Conservation (phyloP, 2,329 filamentous ascomycete species). For the Curvularia eragrostidis region DNA sequence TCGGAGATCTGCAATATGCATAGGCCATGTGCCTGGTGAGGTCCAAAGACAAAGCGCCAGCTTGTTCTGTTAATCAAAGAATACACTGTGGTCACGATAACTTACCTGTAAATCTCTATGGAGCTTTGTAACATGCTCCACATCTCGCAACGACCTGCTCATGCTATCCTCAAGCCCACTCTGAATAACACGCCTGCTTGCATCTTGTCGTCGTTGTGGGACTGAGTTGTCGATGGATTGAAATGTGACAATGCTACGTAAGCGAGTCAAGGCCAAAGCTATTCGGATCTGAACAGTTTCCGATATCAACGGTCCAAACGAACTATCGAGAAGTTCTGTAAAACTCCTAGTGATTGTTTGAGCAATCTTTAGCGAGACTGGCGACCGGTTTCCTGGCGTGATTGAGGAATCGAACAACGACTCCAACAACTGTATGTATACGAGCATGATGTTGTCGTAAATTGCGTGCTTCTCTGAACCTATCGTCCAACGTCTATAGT, state of each 20-base stretch:
- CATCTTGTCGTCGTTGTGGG: conserved; percentile 3
- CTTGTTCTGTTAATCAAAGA: conserved; percentile 26
- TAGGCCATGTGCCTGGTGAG: conserved; percentile 34
- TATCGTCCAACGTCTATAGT: conserved; percentile 31
- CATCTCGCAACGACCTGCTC: conserved; percentile 29
- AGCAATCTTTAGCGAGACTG: conserved; percentile 30
- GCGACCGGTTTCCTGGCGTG: conserved; percentile 10
- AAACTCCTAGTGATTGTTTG: conserved; percentile 28
- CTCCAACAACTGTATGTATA: conserved; percentile 38
- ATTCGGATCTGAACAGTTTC: conserved; percentile 33
- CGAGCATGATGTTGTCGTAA: conserved; percentile 28
- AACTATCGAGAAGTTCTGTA: conserved; percentile 28
- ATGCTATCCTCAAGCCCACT: conserved; percentile 29
- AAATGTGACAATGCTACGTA: conserved; percentile 20
- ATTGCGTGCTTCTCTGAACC: conserved; percentile 16
- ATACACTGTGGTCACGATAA: background rate
- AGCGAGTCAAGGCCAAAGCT: conserved; percentile 31
- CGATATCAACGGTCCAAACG: conserved; percentile 22
- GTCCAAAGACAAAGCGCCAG: conserved; percentile 47
- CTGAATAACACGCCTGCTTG: conserved; percentile 14
- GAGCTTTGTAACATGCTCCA: conserved; percentile 24
- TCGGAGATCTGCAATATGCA: conserved; percentile 30
- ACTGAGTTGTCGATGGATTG: background rate
- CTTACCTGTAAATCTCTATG: conserved; percentile 45
- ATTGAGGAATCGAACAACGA: conserved; percentile 16